Evolutionary conservation across 2,329 filamentous ascomycete genomes (phyloP).

Genomic region (Curvularia sp.): DNA sequence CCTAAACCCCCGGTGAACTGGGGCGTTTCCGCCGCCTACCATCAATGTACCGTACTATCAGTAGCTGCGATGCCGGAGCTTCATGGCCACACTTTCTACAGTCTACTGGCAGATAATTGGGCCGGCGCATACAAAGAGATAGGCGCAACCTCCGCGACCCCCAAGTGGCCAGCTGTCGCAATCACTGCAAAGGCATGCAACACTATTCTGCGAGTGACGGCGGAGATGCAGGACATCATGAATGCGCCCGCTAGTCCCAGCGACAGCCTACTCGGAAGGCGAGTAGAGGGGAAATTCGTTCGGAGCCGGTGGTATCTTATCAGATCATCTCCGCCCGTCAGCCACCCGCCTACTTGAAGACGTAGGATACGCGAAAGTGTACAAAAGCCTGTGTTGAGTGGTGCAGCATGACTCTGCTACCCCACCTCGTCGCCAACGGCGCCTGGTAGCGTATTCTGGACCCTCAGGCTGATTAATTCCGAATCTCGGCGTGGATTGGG

Average conservation of each 20-base stretch:
- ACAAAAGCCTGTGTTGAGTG: slow-evolving; percentile 7
- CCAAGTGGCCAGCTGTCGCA: not conserved
- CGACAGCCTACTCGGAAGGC: slow-evolving; percentile 17
- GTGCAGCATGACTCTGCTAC: slow-evolving; percentile 7
- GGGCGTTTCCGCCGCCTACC: slow-evolving; percentile 9
- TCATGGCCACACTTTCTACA: not conserved
- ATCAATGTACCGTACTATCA: slow-evolving; percentile 12
- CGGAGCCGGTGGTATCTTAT: slow-evolving; percentile 35
- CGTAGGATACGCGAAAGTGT: not conserved
- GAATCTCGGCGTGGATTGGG: slow-evolving; percentile 4
- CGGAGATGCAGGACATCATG: slow-evolving; percentile 20
- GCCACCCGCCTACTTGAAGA: slow-evolving; percentile 1
- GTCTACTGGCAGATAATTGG: too few relatives aligned
- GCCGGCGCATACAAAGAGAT: not conserved
- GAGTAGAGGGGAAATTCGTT: slow-evolving; percentile 25
- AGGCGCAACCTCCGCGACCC: not conserved
- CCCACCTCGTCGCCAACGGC: slow-evolving; percentile 4
- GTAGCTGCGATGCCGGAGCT: slow-evolving; percentile 15
- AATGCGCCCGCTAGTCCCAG: slow-evolving; percentile 25
- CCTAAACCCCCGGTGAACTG: slow-evolving; percentile 18
- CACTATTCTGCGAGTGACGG: slow-evolving; percentile 6
- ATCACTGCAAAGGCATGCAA: slow-evolving; percentile 4
- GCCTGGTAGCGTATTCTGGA: slow-evolving; percentile 8
- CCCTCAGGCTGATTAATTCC: slow-evolving; percentile 11
- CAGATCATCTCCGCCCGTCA: slow-evolving; percentile 35